phyloP scores from a whole-genome alignment of 169 alveolate species.

The Eimeria nieschulzi region DNA sequence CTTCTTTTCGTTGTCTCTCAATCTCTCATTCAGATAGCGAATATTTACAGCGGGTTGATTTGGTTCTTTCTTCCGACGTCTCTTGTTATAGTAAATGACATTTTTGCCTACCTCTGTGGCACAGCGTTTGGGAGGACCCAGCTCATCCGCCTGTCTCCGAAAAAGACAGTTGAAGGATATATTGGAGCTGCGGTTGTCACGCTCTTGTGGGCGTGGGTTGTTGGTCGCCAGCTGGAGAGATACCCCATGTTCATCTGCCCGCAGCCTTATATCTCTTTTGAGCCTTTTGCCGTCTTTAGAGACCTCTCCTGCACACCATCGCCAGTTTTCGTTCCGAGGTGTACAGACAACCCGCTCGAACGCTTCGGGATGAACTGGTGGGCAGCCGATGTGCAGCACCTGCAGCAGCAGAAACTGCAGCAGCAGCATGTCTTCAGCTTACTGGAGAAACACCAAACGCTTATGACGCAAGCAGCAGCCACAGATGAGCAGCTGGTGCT shows the following conservation, averaged over 20 bases:
- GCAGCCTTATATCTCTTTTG: constrained; percentile 79
- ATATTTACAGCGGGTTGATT: constrained; percentile 94
- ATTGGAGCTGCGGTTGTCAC: constrained; percentile 83
- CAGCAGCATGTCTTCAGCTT: too few relatives aligned
- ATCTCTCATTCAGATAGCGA: constrained; percentile 87
- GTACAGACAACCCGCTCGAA: constrained; percentile 15
- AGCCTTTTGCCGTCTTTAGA: constrained; percentile 86
- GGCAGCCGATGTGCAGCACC: constrained; percentile 56
- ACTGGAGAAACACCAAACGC: too few relatives aligned
- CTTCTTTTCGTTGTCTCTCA: constrained; percentile 86
- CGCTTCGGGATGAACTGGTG: neutral
- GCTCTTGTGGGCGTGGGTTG: constrained; percentile 77
- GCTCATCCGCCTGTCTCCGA: constrained; percentile 96
- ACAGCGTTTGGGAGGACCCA: constrained; percentile 94
- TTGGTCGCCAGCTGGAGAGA: constrained; percentile 80
- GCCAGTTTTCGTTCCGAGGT: constrained; percentile 72
- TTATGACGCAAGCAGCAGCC: constrained; percentile 74
- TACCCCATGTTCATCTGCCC: constrained; percentile 91
- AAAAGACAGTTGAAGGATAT: constrained; percentile 99
- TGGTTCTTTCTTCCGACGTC: constrained; percentile 97
- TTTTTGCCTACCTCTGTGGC: constrained; percentile 96
- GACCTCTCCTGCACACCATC: constrained; percentile 78
- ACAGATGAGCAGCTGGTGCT: neutral
- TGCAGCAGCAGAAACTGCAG: constrained; percentile 27
- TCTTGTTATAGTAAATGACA: constrained; percentile 95